A percentile compares a stretch with the other conserved stretches of the same genome.
phyloP scores from a whole-genome alignment of 2,329 filamentous ascomycete genomes.

The Aspergillus versicolor region DNA sequence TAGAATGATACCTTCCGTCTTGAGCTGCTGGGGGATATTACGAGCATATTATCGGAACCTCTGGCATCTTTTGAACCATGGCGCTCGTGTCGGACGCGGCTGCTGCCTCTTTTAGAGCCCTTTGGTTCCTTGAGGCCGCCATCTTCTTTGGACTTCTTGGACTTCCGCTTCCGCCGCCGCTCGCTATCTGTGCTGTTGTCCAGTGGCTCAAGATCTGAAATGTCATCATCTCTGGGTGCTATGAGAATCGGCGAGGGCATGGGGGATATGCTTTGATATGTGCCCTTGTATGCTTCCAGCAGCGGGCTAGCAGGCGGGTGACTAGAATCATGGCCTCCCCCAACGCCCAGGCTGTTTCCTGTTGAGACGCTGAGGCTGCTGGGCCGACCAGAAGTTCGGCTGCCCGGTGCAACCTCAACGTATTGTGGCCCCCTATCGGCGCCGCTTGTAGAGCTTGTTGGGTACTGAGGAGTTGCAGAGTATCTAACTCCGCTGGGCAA shows the following conservation, averaged over 20 bases:
- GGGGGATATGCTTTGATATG: slow-evolving; percentile 89
- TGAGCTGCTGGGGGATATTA: slow-evolving; percentile 47
- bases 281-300: slow-evolving; percentile 88
- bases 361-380: slow-evolving; percentile 39
- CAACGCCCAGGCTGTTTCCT: slow-evolving; percentile 39
- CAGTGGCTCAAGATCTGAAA: slow-evolving; percentile 51
- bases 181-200: slow-evolving; percentile 31
- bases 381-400: slow-evolving; percentile 24
- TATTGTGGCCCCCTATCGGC: slow-evolving; percentile 29
- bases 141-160: slow-evolving; percentile 30
- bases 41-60: slow-evolving; percentile 40
- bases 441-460: slow-evolving; percentile 23
- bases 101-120: slow-evolving; percentile 22
- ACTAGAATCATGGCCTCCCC: slow-evolving; percentile 32
- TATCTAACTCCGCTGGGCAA: slow-evolving; percentile 13
- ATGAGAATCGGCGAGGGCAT: slow-evolving; percentile 81
- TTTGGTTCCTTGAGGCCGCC: slow-evolving; percentile 30
- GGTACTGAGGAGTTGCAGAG: slow-evolving; percentile 19
- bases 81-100: slow-evolving; percentile 25
- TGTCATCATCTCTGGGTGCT: slow-evolving; percentile 53
- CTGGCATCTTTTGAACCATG: slow-evolving; percentile 22
- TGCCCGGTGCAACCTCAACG: slow-evolving; percentile 36
- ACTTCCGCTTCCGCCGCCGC: slow-evolving; percentile 26
- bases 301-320: slow-evolving; percentile 74
- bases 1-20: slow-evolving; percentile 73